These are phyloP conservation scores for Zygosaccharomyces lentus DNA, from an alignment of 805 yeast species.

Conservation along the genomic window DNA sequence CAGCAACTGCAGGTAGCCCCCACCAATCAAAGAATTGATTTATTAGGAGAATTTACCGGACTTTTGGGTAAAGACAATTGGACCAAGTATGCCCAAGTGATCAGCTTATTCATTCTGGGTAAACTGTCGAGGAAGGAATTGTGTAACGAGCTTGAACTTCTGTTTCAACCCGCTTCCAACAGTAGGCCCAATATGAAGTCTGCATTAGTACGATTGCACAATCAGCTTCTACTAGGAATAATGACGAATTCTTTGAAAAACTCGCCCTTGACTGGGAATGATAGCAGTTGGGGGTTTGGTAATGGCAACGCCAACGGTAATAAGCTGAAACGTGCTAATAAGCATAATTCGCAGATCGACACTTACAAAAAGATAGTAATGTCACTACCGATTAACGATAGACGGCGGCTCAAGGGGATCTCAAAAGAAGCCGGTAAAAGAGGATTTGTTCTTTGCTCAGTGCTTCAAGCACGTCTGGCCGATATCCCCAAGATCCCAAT, in stretches of 20 bases:
- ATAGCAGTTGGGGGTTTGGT: slow-evolving; percentile 50
- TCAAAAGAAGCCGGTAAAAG: slow-evolving; percentile 78
- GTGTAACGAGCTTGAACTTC: slow-evolving; percentile 50
- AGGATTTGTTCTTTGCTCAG: slow-evolving; percentile 64
- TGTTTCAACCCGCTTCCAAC: slow-evolving; percentile 36
- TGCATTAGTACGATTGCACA: slow-evolving; percentile 50
- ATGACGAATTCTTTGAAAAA: slow-evolving; percentile 81
- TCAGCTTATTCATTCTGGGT: slow-evolving; percentile 73
- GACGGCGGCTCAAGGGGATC: slow-evolving; percentile 78
- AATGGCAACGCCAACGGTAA: slow-evolving; percentile 44
- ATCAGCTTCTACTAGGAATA: slow-evolving; percentile 74
- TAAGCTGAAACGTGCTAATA: slow-evolving; percentile 39
- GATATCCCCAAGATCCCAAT: slow-evolving; percentile 76
- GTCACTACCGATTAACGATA: slow-evolving; percentile 78
- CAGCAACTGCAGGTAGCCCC: slow-evolving; percentile 7
- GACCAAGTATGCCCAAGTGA: slow-evolving; percentile 79
- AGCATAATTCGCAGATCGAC: slow-evolving; percentile 66
- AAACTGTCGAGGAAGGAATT: slow-evolving; percentile 74
- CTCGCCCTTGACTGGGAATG: slow-evolving; percentile 64
- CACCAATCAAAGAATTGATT: slow-evolving; percentile 45
- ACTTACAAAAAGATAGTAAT: slow-evolving; percentile 79
- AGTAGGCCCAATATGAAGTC: slow-evolving; percentile 9
- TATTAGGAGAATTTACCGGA: slow-evolving; percentile 71
- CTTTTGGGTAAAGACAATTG: slow-evolving; percentile 67
- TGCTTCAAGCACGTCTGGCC: slow-evolving; percentile 61